phyloP scores from a whole-genome alignment of 495 filamentous ascomycete genomes.

The Tetracladium marchalianum region DNA sequence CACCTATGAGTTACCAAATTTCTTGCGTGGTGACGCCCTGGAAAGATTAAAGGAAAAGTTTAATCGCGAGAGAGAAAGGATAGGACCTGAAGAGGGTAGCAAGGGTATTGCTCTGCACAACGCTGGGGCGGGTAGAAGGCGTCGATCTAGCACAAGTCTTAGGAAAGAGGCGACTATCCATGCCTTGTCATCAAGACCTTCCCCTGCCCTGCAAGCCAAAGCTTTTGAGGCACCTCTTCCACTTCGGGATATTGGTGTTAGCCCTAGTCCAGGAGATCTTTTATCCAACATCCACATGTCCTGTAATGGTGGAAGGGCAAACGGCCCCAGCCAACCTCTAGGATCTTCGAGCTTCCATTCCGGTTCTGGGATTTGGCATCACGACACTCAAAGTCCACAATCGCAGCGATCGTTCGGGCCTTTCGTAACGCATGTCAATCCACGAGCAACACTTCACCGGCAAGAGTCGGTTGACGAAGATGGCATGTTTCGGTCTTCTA shows the following conservation, averaged over 20 bases:
- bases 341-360: background rate
- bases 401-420: conserved; percentile 46
- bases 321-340: conserved; percentile 7
- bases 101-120: conserved; percentile 98
- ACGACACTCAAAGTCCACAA: conserved; percentile 41
- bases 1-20: conserved; percentile 82
- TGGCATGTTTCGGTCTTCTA: conserved; percentile 74
- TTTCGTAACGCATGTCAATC: conserved; percentile 45
- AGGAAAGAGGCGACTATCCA: conserved; percentile 77
- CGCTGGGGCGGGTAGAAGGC: conserved; percentile 47
- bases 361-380: conserved; percentile 17
- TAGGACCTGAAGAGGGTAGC: conserved; percentile 71
- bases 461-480: conserved; percentile 80
- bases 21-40: conserved; percentile 74
- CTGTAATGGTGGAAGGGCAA: conserved; percentile 38
- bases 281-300: conserved; percentile 70
- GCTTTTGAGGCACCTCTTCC: conserved; percentile 20
- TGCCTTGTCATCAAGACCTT: conserved; percentile 39
- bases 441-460: conserved; percentile 43
- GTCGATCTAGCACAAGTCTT: conserved; percentile 62
- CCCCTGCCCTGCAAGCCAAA: conserved; percentile 19
- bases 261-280: conserved; percentile 67
- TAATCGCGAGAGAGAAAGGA: conserved; percentile 69
- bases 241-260: conserved; percentile 26
- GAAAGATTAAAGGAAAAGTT: conserved; percentile 92